Percentiles rank a stretch among this genome's conserved stretches.
phyloP scores from a whole-genome alignment of 495 filamentous ascomycete species.

The Halenospora varia region DNA sequence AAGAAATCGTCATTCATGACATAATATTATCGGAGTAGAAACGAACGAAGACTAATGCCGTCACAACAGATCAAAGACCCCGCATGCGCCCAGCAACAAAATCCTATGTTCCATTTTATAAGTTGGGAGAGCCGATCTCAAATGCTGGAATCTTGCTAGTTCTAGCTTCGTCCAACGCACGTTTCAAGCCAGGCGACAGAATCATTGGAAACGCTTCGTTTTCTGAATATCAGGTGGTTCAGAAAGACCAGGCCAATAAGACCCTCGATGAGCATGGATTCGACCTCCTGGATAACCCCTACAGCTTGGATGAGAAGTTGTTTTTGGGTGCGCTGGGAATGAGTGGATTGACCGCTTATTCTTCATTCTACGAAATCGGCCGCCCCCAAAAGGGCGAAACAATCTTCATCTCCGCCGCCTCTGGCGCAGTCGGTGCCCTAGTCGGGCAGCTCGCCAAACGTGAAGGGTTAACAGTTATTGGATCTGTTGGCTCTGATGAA shows the following conservation, averaged over 20 bases:
- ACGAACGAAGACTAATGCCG: no score
- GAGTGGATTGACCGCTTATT: conserved; percentile 82
- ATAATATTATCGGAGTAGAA: no score
- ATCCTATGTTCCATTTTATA: no score
- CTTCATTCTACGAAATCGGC: conserved; percentile 74
- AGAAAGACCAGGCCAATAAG: conserved; percentile 23
- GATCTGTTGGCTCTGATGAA: conserved; percentile 56
- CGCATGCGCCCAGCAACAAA: no score
- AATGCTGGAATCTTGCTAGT: conserved; percentile 49
- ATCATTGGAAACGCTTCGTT: conserved; percentile 54
- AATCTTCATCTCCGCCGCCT: conserved; percentile 77
- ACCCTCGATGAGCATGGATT: conserved; percentile 24
- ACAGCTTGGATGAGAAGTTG: conserved; percentile 55
- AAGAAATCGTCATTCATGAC: no score
- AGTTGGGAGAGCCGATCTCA: no score
- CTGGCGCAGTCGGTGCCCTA: conserved; percentile 77
- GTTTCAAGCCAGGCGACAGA: conserved; percentile 62
- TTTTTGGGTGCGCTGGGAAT: conserved; percentile 78
- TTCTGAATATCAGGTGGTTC: conserved; percentile 54
- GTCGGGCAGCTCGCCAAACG: conserved; percentile 84
- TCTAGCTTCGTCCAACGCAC: conserved; percentile 53
- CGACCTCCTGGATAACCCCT: conserved; percentile 51
- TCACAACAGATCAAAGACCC: no score
- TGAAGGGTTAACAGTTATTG: conserved; percentile 82
- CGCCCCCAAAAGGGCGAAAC: conserved; percentile 75